Conservation (phyloP, 2,329 filamentous ascomycete genomes). For the Dothistroma septosporum region DNA sequence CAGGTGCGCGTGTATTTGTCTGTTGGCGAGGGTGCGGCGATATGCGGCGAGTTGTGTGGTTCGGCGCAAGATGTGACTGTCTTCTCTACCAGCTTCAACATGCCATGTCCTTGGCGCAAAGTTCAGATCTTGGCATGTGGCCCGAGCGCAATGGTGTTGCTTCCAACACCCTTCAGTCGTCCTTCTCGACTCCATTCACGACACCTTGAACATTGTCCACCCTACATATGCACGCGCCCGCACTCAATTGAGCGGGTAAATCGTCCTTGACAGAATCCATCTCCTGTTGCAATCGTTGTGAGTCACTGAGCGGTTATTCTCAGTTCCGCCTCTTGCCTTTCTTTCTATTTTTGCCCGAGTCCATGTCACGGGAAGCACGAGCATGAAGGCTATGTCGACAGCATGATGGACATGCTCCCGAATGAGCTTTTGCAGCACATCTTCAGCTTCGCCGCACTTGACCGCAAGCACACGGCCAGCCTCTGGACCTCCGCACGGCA, state of each 20-base stretch:
- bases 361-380: too few species aligned
- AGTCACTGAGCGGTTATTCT: background rate
- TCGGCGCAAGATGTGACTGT: background rate
- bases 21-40: background rate
- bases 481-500: constrained; percentile 1
- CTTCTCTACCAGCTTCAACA: background rate
- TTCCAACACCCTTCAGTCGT: too few species aligned
- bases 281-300: background rate
- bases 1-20: background rate
- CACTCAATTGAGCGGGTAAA: background rate
- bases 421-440: constrained; percentile 8
- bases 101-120: background rate
- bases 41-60: background rate
- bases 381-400: background rate
- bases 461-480: background rate
- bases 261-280: too few species aligned
- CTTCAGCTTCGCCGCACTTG: constrained; percentile 3
- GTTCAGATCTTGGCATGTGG: background rate
- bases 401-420: background rate
- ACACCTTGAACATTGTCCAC: background rate
- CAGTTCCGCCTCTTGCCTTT: background rate
- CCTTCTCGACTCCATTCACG: background rate
- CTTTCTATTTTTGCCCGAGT: background rate
- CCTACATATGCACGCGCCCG: background rate
- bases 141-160: too few species aligned